Evolutionary conservation across 2,329 filamentous ascomycete species (phyloP).

Genomic region (Erysiphe neolycopersici): DNA sequence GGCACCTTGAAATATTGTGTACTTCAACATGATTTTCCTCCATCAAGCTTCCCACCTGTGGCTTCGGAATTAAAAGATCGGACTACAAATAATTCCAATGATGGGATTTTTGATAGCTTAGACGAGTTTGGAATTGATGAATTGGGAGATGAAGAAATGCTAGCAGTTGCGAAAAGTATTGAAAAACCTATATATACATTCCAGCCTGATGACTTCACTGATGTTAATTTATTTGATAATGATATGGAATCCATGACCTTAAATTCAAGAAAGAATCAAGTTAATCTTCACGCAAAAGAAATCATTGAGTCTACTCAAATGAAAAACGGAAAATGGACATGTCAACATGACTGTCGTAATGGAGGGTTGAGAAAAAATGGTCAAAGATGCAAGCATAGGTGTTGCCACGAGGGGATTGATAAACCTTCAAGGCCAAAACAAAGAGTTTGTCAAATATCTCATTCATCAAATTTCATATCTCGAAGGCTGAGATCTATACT

Average conservation of each 20-base stretch:
- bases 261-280: neutral
- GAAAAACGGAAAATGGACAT: conserved; percentile 45
- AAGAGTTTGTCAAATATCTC: conserved; percentile 2
- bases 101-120: neutral
- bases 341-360: conserved; percentile 38
- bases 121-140: conserved; percentile 12
- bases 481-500: neutral
- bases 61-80: neutral
- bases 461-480: neutral
- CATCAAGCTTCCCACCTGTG: conserved; percentile 12
- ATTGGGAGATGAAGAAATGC: conserved; percentile 19
- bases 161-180: conserved; percentile 13
- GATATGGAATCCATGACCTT: neutral
- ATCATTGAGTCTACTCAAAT: conserved; percentile 22
- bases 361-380: conserved; percentile 15
- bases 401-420: conserved; percentile 44
- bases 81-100: neutral
- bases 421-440: conserved; percentile 20
- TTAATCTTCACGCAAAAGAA: conserved; percentile 1
- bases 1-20: conserved; percentile 19
- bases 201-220: conserved; percentile 20
- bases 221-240: conserved; percentile 25
- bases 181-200: conserved; percentile 7
- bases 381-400: conserved; percentile 37
- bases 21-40: conserved; percentile 12